Evolutionary conservation across 2,329 filamentous ascomycete genomes (phyloP).

Genomic region (Penicillium sp.): DNA sequence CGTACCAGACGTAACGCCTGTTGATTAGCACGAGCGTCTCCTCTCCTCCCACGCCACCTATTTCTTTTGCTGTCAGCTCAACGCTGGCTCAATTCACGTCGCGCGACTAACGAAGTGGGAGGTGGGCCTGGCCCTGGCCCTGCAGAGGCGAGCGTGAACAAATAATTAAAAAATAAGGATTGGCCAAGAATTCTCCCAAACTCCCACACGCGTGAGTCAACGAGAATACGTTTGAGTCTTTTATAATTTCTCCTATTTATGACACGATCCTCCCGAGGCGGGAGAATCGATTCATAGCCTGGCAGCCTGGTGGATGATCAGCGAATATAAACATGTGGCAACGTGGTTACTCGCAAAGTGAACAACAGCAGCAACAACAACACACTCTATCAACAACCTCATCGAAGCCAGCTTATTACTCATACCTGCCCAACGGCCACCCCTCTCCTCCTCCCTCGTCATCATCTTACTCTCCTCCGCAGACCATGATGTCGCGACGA

Average conservation of each 20-base stretch:
- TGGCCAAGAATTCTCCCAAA: not conserved
- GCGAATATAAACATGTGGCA: constrained; percentile 34
- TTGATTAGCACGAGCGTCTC: not conserved
- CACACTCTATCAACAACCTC: constrained; percentile 21
- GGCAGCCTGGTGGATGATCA: not conserved
- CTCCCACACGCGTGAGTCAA: not conserved
- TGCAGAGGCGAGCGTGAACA: constrained; percentile 2
- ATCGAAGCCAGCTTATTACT: constrained; percentile 30
- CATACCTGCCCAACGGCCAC: constrained; percentile 19
- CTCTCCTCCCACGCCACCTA: not conserved
- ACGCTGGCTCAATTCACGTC: constrained; percentile 2
- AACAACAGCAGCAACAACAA: constrained; percentile 14
- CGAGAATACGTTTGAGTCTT: not conserved
- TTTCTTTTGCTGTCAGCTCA: not conserved
- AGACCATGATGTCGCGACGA: constrained; percentile 23
- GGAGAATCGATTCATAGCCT: not conserved
- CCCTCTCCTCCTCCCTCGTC: not conserved
- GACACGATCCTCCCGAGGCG: too few species aligned
- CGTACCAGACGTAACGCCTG: constrained; percentile 1
- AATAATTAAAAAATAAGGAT: constrained; percentile 2
- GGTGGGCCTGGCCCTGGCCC: constrained; percentile 1
- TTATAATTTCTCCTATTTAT: not conserved
- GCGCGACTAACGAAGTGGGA: constrained; percentile 5
- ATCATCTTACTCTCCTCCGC: constrained; percentile 11
- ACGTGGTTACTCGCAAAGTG: constrained; percentile 35